phyloP scores from a whole-genome alignment of 768 basidiomycete genomes.

The Tylopilus balloui region DNA sequence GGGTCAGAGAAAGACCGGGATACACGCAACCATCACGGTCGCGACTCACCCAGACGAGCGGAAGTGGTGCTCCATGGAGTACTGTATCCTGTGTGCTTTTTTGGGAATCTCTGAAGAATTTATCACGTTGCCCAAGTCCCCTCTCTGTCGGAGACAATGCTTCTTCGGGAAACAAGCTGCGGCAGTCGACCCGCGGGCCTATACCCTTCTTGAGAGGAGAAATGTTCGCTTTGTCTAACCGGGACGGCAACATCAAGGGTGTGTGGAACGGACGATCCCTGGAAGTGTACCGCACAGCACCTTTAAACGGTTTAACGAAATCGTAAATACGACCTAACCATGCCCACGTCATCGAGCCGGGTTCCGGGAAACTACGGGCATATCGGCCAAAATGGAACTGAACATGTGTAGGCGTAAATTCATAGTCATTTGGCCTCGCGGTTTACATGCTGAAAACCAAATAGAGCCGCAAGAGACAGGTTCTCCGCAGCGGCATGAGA shows the following conservation, averaged over 20 bases:
- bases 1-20: background rate
- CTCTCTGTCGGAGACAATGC: background rate
- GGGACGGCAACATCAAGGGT: constrained; percentile 14
- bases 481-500: background rate
- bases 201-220: constrained; percentile 18
- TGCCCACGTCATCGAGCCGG: background rate
- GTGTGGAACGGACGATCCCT: constrained; percentile 4
- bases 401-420: constrained; percentile 7
- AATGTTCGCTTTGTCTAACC: constrained; percentile 7
- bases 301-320: constrained; percentile 3
- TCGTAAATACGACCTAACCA: background rate
- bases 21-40: too few relatives aligned
- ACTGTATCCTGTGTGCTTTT: constrained; percentile 12
- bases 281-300: background rate
- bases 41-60: constrained; percentile 25
- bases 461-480: background rate
- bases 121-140: background rate
- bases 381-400: constrained; percentile 2
- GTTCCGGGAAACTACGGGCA: too few relatives aligned
- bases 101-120: background rate
- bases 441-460: constrained; percentile 8
- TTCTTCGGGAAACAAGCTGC: constrained; percentile 14
- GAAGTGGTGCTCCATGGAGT: constrained; percentile 23
- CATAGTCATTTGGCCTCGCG: constrained; percentile 8
- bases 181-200: constrained; percentile 19